Evolutionary conservation across 2,329 filamentous ascomycete species (phyloP).

Genomic region (Fusarium sublunatum): DNA sequence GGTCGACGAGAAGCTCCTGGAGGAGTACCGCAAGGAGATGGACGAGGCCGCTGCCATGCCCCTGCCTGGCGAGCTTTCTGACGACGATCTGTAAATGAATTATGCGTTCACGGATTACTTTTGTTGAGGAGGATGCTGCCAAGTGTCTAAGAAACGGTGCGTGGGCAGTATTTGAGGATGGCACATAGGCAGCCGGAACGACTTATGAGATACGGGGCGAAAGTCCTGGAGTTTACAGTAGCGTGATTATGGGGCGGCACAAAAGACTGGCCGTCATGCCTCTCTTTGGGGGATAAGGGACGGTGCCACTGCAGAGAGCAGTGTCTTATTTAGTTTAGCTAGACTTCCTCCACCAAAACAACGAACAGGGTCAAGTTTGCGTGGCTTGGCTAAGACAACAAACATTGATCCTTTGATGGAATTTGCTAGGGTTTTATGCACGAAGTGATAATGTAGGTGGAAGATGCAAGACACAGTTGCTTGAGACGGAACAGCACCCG

Average conservation of each 20-base stretch:
- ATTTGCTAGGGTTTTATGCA: not conserved
- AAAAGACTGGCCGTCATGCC: conserved; percentile 47
- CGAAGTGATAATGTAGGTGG: conserved; percentile 7
- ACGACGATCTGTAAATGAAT: conserved; percentile 69
- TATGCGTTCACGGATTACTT: conserved; percentile 44
- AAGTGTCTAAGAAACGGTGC: conserved; percentile 37
- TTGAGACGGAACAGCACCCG: not conserved
- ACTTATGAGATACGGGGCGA: conserved; percentile 53
- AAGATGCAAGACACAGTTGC: not conserved
- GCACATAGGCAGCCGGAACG: conserved; percentile 50
- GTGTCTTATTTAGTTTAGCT: conserved; percentile 51
- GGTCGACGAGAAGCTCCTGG: conserved; percentile 85
- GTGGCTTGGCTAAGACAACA: conserved; percentile 46
- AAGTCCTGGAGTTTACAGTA: conserved; percentile 51
- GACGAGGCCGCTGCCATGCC: conserved; percentile 80
- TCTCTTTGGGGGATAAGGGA: conserved; percentile 49
- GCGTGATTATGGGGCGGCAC: conserved; percentile 51
- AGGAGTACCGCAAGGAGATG: conserved; percentile 91
- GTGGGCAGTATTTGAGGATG: conserved; percentile 46
- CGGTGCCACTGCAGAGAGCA: conserved; percentile 49
- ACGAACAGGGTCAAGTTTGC: conserved; percentile 45
- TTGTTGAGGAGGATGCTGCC: conserved; percentile 48
- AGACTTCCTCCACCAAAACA: conserved; percentile 51
- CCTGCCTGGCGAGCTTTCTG: conserved; percentile 94
- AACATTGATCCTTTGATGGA: conserved; percentile 20